Conservation (phyloP, 257 asterid genomes). For the Orobanche coerulescens region DNA sequence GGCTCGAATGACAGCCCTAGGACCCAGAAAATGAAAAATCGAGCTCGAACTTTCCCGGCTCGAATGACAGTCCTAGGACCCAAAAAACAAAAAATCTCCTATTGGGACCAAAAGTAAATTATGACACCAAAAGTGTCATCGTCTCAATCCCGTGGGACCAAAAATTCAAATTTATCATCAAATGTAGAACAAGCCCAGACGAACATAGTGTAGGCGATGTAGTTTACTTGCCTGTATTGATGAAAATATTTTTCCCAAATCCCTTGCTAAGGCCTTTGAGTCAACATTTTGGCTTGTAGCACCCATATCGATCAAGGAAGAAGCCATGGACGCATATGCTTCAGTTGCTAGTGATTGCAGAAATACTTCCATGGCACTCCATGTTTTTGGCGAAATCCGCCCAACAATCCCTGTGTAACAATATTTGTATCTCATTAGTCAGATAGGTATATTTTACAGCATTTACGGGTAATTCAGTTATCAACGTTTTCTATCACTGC, state of each 20-base stretch:
- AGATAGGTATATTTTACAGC: not conserved
- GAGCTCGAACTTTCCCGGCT: no score
- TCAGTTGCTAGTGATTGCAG: conserved; percentile 66
- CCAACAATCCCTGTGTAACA: conserved; percentile 81
- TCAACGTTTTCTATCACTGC: not conserved
- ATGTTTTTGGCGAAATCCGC: conserved; percentile 88
- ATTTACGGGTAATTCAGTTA: not conserved
- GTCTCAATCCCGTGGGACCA: no score
- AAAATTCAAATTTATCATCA: no score
- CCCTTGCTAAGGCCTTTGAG: conserved; percentile 71
- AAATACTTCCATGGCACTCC: conserved; percentile 94
- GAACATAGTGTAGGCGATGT: not conserved
- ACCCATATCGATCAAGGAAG: conserved; percentile 93
- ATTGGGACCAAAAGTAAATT: no score
- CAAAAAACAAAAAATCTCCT: no score
- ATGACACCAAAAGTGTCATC: no score
- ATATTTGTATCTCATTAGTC: conserved; percentile 11
- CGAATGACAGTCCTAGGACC: no score
- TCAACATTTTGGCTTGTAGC: conserved; percentile 77
- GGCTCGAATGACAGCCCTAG: no score
- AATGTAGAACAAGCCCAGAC: conserved; percentile 5
- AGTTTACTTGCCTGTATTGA: conserved; percentile 60
- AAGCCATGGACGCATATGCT: conserved; percentile 84
- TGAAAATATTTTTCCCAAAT: conserved; percentile 75
- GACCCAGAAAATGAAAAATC: no score